Conservation (phyloP, 176 grass and related monocot species). For the Thalia dealbata region DNA sequence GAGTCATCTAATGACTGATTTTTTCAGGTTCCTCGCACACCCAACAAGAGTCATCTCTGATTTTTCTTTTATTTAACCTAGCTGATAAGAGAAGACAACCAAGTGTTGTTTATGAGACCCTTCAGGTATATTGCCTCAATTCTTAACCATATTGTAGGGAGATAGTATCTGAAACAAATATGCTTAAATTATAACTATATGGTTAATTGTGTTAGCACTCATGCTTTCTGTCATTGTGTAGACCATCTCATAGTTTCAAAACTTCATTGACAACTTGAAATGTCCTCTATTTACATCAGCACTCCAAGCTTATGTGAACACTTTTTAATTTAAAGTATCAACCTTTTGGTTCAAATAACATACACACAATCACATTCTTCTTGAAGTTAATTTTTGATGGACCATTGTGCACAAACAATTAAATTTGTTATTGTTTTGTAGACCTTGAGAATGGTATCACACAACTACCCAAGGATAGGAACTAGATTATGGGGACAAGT, state of each 20-base stretch:
- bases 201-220: background rate
- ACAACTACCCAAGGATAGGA: conserved; percentile 69
- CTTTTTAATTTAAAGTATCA: too few relatives aligned
- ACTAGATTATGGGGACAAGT: conserved; percentile 57
- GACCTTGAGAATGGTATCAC: conserved; percentile 63
- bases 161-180: background rate
- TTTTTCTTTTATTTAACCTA: conserved; percentile 53
- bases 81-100: conserved; percentile 48
- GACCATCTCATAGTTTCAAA: too few relatives aligned
- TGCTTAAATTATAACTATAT: too few relatives aligned
- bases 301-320: too few relatives aligned
- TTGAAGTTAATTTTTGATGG: background rate
- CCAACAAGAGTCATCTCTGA: conserved; percentile 40
- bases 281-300: background rate
- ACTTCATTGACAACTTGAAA: background rate
- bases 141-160: background rate
- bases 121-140: conserved; percentile 45
- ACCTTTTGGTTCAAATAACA: too few relatives aligned
- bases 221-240: background rate
- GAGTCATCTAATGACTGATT: background rate
- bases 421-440: conserved; percentile 23
- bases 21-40: conserved; percentile 31
- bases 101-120: conserved; percentile 57
- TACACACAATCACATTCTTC: too few relatives aligned
- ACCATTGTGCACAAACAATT: background rate